Percentiles rank a stretch among this genome's conserved stretches.
Evolutionary conservation across 139 green algal species (phyloP).

Genomic region (Mesotaenium endlicherianum): DNA sequence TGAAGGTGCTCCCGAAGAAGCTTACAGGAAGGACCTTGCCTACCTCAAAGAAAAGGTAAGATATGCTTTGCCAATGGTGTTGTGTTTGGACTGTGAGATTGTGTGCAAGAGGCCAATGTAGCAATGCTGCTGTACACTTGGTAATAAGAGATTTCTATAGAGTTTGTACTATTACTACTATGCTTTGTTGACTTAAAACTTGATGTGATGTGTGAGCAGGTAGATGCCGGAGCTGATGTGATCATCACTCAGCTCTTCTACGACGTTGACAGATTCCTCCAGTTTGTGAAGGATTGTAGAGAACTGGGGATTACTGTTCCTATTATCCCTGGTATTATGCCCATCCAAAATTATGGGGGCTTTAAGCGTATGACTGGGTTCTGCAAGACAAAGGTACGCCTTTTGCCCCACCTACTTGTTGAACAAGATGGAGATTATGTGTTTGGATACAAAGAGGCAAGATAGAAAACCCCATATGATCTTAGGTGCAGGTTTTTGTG

Average conservation of each 20-base stretch:
- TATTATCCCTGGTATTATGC: conserved; percentile 97
- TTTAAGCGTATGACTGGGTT: conserved; percentile 98
- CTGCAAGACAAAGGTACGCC: conserved; percentile 81
- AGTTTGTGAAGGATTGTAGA: conserved; percentile 73
- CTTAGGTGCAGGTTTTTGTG: too few species aligned
- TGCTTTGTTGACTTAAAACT: neutral
- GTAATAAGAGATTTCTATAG: neutral
- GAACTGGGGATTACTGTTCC: conserved; percentile 80
- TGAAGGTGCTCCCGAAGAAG: conserved; percentile 69
- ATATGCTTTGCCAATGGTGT: too few species aligned
- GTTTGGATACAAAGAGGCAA: too few species aligned
- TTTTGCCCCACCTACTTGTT: neutral
- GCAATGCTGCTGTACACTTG: neutral
- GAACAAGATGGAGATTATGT: too few species aligned
- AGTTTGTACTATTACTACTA: neutral
- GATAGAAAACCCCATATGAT: too few species aligned
- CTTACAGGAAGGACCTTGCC: conserved; percentile 81
- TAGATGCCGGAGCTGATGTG: conserved; percentile 89
- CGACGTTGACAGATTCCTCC: conserved; percentile 80
- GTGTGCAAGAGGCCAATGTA: neutral
- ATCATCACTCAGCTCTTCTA: conserved; percentile 96
- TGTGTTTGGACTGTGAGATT: too few species aligned
- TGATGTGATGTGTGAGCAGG: conserved; percentile 5
- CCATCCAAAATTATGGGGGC: conserved; percentile 91
- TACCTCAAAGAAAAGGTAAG: conserved; percentile 92